These are phyloP conservation scores for Aspergillus unguis DNA, from an alignment of 2,329 filamentous ascomycete species.

Conservation along the genomic window DNA sequence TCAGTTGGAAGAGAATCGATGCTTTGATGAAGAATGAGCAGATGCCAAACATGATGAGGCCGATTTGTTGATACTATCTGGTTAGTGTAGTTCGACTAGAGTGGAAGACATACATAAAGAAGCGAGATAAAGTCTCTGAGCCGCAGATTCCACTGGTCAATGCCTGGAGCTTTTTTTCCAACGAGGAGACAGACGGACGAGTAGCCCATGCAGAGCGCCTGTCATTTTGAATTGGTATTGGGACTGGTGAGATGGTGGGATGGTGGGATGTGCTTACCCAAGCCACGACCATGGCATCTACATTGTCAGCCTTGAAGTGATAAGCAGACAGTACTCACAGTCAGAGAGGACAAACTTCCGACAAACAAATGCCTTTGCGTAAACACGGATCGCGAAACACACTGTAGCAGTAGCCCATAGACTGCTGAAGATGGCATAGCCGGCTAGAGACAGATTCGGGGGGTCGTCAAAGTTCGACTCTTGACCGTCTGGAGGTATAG, in stretches of 20 bases:
- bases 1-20: background rate
- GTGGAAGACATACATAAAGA: too few species aligned
- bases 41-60: background rate
- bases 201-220: too few species aligned
- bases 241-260: background rate
- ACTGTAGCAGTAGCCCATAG: background rate
- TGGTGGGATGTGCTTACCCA: background rate
- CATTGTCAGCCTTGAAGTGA: background rate
- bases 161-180: too few species aligned
- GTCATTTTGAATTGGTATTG: too few species aligned
- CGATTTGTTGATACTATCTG: background rate
- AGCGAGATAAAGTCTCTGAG: too few species aligned
- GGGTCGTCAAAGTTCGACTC: conserved; percentile 3
- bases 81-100: background rate
- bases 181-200: too few species aligned
- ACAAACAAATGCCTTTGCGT: conserved; percentile 6
- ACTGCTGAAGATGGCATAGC: background rate
- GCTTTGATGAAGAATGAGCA: background rate
- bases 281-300: background rate
- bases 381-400: conserved; percentile 1
- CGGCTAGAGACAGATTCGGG: background rate
- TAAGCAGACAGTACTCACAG: background rate
- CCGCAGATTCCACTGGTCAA: too few species aligned
- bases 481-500: conserved; percentile 1
- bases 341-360: conserved; percentile 1